A percentile compares a stretch with the other conserved stretches of the same genome.
Conservation (phyloP, 2,329 filamentous ascomycete genomes). For the Byssochlamys sp. region DNA sequence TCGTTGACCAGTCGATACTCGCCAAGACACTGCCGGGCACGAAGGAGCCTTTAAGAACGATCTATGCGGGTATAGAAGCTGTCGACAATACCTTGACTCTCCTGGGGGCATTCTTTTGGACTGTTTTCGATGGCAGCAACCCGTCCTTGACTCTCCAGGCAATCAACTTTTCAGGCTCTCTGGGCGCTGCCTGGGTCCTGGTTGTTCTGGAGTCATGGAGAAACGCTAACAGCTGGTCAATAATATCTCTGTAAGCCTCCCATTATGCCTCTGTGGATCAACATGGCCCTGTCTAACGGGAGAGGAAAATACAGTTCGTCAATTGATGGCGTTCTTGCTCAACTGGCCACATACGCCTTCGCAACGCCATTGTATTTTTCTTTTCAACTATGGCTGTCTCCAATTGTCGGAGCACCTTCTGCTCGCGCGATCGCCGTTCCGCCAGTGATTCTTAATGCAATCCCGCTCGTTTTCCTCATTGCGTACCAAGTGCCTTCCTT, state of each 20-base stretch:
- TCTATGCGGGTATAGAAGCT: neutral
- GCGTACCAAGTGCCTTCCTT: neutral
- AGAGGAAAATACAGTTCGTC: neutral
- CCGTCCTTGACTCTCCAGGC: neutral
- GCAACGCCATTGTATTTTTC: neutral
- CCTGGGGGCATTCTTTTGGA: constrained; percentile 1
- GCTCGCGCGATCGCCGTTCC: neutral
- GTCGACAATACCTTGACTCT: neutral
- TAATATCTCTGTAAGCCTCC: neutral
- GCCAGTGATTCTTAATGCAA: neutral
- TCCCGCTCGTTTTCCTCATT: neutral
- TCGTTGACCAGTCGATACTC: neutral
- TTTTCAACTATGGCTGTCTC: neutral
- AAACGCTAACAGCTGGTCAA: neutral
- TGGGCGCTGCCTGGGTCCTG: constrained; percentile 1
- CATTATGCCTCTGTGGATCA: too few relatives aligned
- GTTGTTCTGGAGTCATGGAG: constrained; percentile 1
- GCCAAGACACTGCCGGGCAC: neutral
- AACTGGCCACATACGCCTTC: neutral
- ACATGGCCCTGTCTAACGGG: too few relatives aligned
- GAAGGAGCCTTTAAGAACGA: neutral
- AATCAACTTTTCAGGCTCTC: neutral
- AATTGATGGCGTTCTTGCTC: neutral
- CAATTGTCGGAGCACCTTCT: neutral
- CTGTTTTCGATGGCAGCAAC: neutral